A percentile compares a stretch with the other conserved stretches of the same genome.
Conservation (phyloP, 441 rosid genomes). For the Viola pubescens region DNA sequence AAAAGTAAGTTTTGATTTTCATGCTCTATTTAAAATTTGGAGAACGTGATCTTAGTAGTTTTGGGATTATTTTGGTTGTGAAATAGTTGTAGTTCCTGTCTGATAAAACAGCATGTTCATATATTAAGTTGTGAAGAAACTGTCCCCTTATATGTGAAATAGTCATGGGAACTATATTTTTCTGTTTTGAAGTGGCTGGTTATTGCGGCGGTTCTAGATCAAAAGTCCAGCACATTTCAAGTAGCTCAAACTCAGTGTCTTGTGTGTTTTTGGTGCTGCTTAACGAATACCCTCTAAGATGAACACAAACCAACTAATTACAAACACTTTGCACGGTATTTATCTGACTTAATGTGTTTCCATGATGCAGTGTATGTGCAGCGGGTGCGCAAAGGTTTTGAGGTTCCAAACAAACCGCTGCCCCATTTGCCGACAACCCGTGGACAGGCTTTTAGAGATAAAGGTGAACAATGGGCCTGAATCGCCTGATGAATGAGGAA, state of each 20-base stretch:
- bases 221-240: not conserved
- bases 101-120: too few species aligned
- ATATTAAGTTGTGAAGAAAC: not conserved
- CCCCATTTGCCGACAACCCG: constrained; percentile 91
- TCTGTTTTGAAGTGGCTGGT: not conserved
- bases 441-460: constrained; percentile 87
- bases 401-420: constrained; percentile 77
- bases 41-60: too few species aligned
- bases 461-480: constrained; percentile 51
- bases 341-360: not conserved
- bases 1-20: too few species aligned
- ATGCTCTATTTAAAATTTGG: too few species aligned
- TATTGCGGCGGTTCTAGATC: not conserved
- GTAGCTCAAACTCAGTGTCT: not conserved
- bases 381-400: constrained; percentile 83
- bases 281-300: too few species aligned
- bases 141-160: constrained; percentile 2
- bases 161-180: not conserved
- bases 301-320: not conserved
- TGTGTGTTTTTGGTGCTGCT: not conserved
- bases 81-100: too few species aligned
- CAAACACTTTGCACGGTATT: not conserved
- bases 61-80: too few species aligned
- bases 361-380: constrained; percentile 82
- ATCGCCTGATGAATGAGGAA: constrained; percentile 36